Evolutionary conservation across 2,329 filamentous ascomycete species (phyloP).

Genomic region (Penicillium fuscoglaucum): DNA sequence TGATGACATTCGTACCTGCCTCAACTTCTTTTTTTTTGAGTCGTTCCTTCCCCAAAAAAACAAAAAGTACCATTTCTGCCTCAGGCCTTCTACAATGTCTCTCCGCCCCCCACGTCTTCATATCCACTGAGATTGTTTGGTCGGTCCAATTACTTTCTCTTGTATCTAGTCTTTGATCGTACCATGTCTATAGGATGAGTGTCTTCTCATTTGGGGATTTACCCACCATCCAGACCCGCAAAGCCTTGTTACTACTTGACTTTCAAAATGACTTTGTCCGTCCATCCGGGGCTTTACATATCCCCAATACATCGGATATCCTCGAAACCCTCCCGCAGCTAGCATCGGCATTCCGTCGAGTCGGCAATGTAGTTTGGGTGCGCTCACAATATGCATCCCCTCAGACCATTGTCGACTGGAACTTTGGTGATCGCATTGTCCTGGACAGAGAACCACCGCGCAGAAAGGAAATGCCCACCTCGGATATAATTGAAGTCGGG

Average conservation of each 20-base stretch:
- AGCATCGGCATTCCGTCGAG: constrained; percentile 69
- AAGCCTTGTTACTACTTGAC: constrained; percentile 79
- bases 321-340: constrained; percentile 66
- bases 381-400: constrained; percentile 70
- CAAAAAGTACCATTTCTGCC: not conserved
- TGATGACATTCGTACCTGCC: not conserved
- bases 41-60: not conserved
- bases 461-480: constrained; percentile 7
- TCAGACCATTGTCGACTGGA: constrained; percentile 56
- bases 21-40: not conserved
- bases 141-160: not conserved
- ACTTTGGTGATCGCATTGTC: constrained; percentile 49
- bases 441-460: constrained; percentile 32
- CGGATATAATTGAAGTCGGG: constrained; percentile 25
- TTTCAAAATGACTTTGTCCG: constrained; percentile 87
- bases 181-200: constrained; percentile 36
- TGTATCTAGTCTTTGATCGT: constrained; percentile 1
- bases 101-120: not conserved
- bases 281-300: constrained; percentile 65
- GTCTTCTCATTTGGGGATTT: constrained; percentile 33
- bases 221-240: constrained; percentile 58
- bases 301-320: constrained; percentile 64
- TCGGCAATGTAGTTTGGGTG: constrained; percentile 80
- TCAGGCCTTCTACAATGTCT: not conserved
- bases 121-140: not conserved